Conservation (phyloP, 257 asterid genomes). For the Anisodus acutangulus region DNA sequence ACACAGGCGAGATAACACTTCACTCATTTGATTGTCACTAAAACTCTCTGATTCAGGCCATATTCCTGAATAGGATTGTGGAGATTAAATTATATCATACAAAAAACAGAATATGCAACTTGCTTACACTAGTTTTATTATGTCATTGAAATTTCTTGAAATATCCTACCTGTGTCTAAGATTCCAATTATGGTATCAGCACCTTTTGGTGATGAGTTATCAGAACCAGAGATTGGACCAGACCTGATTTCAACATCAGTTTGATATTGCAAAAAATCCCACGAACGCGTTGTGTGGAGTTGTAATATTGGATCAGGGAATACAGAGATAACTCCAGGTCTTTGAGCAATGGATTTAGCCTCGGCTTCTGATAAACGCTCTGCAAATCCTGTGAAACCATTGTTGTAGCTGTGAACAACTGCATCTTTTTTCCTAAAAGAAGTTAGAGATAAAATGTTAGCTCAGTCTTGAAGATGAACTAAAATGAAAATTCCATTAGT, state of each 20-base stretch:
- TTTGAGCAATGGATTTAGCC: constrained; percentile 54
- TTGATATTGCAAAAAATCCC: constrained; percentile 76
- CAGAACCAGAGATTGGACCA: constrained; percentile 26
- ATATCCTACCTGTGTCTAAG: constrained; percentile 70
- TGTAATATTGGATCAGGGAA: constrained; percentile 68
- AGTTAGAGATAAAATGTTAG: no score
- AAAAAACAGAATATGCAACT: neutral
- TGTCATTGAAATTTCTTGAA: neutral
- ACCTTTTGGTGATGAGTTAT: constrained; percentile 45
- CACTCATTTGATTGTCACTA: constrained; percentile 56
- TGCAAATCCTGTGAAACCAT: constrained; percentile 74
- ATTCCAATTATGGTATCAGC: constrained; percentile 74
- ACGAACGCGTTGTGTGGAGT: constrained; percentile 89
- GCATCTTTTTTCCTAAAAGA: constrained; percentile 52
- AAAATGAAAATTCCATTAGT: no score
- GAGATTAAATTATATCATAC: neutral
- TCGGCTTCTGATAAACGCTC: constrained; percentile 65
- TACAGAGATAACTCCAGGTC: constrained; percentile 78
- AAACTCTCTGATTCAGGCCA: constrained; percentile 95
- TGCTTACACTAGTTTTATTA: neutral
- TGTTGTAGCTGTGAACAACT: constrained; percentile 57
- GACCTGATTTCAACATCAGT: constrained; percentile 44
- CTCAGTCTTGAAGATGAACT: no score
- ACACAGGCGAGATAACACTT: no score
- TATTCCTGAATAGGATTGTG: constrained; percentile 57